Conservation (phyloP, 805 yeast genomes). For the Jamesozyma lodderae region DNA sequence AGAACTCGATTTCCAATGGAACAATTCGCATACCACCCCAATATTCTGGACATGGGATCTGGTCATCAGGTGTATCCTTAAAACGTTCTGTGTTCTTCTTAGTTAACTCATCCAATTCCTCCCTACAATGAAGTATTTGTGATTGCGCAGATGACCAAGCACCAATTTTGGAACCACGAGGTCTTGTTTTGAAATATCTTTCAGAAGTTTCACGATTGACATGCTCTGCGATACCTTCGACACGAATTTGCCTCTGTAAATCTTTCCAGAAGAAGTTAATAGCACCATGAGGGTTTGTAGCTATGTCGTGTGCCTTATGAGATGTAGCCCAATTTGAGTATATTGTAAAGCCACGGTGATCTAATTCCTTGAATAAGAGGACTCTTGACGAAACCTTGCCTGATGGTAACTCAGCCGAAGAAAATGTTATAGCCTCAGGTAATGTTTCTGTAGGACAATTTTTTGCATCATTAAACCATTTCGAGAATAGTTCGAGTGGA, state of each 20-base stretch:
- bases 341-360: slow-evolving; percentile 69
- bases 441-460: slow-evolving; percentile 42
- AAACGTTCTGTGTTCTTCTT: slow-evolving; percentile 45
- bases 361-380: slow-evolving; percentile 82
- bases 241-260: slow-evolving; percentile 82
- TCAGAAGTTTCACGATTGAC: slow-evolving; percentile 65
- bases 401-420: slow-evolving; percentile 78
- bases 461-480: slow-evolving; percentile 77
- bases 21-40: slow-evolving; percentile 93
- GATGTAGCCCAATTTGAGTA: slow-evolving; percentile 88
- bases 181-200: slow-evolving; percentile 75
- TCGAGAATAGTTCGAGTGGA: slow-evolving; percentile 70
- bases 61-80: slow-evolving; percentile 35
- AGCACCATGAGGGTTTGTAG: slow-evolving; percentile 68
- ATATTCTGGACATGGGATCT: slow-evolving; percentile 77
- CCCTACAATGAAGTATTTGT: slow-evolving; percentile 45
- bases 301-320: slow-evolving; percentile 65
- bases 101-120: slow-evolving; percentile 50
- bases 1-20: slow-evolving; percentile 87
- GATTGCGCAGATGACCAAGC: slow-evolving; percentile 97
- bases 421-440: slow-evolving; percentile 79
- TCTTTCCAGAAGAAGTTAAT: slow-evolving; percentile 88
- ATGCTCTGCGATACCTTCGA: slow-evolving; percentile 75
- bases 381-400: slow-evolving; percentile 82
- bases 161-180: slow-evolving; percentile 85